Conservation (phyloP, 1,284 basidiomycete species). For the Ceratorhiza oryzae-sativae region DNA sequence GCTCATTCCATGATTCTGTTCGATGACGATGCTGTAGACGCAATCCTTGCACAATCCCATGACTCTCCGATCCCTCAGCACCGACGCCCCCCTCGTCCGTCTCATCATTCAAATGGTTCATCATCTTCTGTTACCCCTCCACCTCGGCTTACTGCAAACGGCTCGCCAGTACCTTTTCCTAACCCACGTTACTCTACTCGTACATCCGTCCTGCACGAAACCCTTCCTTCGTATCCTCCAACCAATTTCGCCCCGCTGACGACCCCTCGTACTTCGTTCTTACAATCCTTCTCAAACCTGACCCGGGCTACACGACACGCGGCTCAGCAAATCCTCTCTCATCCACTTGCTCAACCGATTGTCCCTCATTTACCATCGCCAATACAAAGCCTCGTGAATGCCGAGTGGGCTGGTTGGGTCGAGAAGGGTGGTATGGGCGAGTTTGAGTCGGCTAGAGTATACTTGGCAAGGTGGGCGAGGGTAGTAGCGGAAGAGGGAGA, state of each 20-base stretch:
- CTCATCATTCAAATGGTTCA: conserved; percentile 47
- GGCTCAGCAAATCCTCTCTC: conserved; percentile 90
- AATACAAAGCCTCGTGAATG: conserved; percentile 85
- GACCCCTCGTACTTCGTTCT: conserved; percentile 71
- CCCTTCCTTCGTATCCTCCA: conserved; percentile 59
- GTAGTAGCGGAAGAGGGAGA: conserved; percentile 96
- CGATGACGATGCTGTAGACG: conserved; percentile 80
- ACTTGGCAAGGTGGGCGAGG: conserved; percentile 95
- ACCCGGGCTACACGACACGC: conserved; percentile 88
- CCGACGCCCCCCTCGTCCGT: conserved; percentile 67
- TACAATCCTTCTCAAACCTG: conserved; percentile 88
- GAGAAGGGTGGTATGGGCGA: conserved; percentile 88
- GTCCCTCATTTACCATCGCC: conserved; percentile 93
- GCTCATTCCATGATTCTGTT: conserved; percentile 84
- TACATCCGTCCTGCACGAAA: conserved; percentile 76
- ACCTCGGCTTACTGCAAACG: conserved; percentile 28
- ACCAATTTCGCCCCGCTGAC: conserved; percentile 56
- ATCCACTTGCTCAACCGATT: conserved; percentile 92
- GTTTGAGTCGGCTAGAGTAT: conserved; percentile 95
- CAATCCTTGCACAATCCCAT: conserved; percentile 78
- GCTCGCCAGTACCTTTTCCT: conserved; percentile 30
- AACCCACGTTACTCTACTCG: conserved; percentile 57
- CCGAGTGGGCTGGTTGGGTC: conserved; percentile 82
- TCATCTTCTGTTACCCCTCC: conserved; percentile 50
- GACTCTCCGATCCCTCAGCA: conserved; percentile 83